Evolutionary conservation across 169 alveolate genomes (phyloP).

Genomic region (Plasmodium fragile): DNA sequence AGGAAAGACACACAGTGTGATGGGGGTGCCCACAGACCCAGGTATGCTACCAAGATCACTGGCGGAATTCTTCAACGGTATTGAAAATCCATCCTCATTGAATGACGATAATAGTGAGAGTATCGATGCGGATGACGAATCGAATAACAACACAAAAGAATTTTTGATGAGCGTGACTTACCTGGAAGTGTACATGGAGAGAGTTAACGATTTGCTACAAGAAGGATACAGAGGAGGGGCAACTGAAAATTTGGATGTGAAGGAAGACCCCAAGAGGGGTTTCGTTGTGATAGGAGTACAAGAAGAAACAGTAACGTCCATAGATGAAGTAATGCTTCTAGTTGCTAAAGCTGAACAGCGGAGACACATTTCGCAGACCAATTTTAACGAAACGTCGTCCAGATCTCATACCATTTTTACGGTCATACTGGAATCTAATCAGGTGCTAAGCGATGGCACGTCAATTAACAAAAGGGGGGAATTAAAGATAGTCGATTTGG

Average conservation of each 20-base stretch:
- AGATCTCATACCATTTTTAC: conserved; percentile 90
- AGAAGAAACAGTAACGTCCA: conserved; percentile 86
- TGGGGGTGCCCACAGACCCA: conserved; percentile 88
- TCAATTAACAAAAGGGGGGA: conserved; percentile 83
- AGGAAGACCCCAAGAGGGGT: conserved; percentile 91
- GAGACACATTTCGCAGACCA: conserved; percentile 88
- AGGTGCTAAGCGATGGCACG: conserved; percentile 80
- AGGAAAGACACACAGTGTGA: conserved; percentile 85
- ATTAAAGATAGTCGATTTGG: conserved; percentile 84
- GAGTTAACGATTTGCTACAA: conserved; percentile 88
- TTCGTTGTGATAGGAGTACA: conserved; percentile 86
- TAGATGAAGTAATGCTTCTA: conserved; percentile 86
- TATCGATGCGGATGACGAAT: conserved; percentile 80
- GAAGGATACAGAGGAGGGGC: conserved; percentile 85
- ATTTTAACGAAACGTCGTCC: conserved; percentile 88
- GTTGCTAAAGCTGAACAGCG: conserved; percentile 87
- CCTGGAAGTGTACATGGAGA: conserved; percentile 90
- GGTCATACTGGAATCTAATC: conserved; percentile 82
- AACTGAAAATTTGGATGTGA: conserved; percentile 84
- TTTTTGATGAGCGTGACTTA: conserved; percentile 88
- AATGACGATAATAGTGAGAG: conserved; percentile 81
- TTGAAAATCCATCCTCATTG: conserved; percentile 82
- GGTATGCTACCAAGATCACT: conserved; percentile 86
- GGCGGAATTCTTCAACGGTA: conserved; percentile 87
- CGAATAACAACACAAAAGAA: conserved; percentile 84